Evolutionary conservation across 2,329 filamentous ascomycete genomes (phyloP).

Genomic region (Alternaria burnsii): DNA sequence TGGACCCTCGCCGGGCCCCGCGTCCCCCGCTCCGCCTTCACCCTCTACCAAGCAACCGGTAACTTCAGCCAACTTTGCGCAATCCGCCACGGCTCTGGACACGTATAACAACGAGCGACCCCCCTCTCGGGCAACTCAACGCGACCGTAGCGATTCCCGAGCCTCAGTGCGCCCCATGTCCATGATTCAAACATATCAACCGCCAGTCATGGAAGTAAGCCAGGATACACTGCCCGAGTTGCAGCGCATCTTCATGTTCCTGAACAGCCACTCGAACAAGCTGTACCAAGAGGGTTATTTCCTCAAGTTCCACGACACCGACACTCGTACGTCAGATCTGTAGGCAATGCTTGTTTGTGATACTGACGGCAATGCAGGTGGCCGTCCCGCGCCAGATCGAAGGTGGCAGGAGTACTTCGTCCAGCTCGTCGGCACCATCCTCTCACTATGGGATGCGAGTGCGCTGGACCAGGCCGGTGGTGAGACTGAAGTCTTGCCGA

Average conservation of each 20-base stretch:
- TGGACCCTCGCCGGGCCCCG: constrained; percentile 40
- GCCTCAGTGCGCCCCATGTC: constrained; percentile 76
- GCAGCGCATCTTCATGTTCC: constrained; percentile 89
- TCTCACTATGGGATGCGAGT: constrained; percentile 94
- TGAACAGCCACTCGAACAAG: constrained; percentile 96
- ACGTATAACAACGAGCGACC: constrained; percentile 35
- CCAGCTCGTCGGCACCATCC: constrained; percentile 91
- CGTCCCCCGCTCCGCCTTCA: constrained; percentile 45
- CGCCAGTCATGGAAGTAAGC: constrained; percentile 83
- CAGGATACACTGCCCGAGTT: constrained; percentile 91
- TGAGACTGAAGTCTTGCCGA: constrained; percentile 84
- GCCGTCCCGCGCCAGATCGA: constrained; percentile 82
- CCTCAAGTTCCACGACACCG: constrained; percentile 93
- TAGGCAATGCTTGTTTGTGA: constrained; percentile 16
- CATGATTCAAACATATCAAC: constrained; percentile 85
- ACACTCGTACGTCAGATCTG: constrained; percentile 73
- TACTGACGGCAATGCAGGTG: constrained; percentile 66
- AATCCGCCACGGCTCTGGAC: constrained; percentile 44
- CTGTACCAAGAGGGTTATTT: constrained; percentile 98
- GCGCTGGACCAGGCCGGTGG: constrained; percentile 88
- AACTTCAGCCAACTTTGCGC: constrained; percentile 28
- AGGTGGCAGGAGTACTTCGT: constrained; percentile 98
- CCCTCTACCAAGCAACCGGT: constrained; percentile 38
- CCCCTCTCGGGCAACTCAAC: constrained; percentile 47
- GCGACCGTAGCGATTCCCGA: constrained; percentile 58